Percentiles rank a stretch among this genome's conserved stretches.
phyloP scores from a whole-genome alignment of 306 rosid genomes.

The Aeschynomene evenia region DNA sequence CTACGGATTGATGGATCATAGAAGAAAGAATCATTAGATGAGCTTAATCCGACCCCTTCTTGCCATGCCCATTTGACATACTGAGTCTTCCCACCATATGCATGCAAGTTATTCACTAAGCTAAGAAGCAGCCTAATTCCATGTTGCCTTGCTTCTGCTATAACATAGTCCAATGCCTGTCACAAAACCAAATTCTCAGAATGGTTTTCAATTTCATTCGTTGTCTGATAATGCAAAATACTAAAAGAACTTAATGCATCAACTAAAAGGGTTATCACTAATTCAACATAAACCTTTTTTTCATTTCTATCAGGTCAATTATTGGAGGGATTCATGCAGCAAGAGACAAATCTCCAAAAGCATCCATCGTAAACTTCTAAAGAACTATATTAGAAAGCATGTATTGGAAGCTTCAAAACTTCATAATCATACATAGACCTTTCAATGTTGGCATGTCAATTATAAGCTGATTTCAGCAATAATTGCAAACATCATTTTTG shows the following conservation, averaged over 20 bases:
- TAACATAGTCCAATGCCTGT: slow-evolving; percentile 92
- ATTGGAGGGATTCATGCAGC: neutral
- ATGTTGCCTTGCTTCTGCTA: slow-evolving; percentile 81
- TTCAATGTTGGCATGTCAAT: slow-evolving; percentile 9
- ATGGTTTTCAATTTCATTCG: slow-evolving; percentile 2
- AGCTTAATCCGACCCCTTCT: slow-evolving; percentile 87
- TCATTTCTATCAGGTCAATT: slow-evolving; percentile 20
- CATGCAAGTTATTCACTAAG: slow-evolving; percentile 91
- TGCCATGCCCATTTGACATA: slow-evolving; percentile 99
- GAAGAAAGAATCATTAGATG: slow-evolving; percentile 97
- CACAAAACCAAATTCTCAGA: slow-evolving; percentile 35
- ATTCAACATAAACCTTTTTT: slow-evolving; percentile 7
- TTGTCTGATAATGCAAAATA: slow-evolving; percentile 11
- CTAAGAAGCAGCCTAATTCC: slow-evolving; percentile 82
- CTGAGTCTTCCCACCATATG: slow-evolving; percentile 97
- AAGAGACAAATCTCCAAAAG: neutral
- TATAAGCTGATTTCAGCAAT: neutral
- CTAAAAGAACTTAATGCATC: neutral
- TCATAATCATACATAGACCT: neutral
- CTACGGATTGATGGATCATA: slow-evolving; percentile 86
- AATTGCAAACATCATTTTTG: neutral
- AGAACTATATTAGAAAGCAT: slow-evolving; percentile 7
- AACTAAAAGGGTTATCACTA: slow-evolving; percentile 3
- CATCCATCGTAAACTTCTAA: neutral
- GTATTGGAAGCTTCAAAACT: neutral